phyloP scores from a whole-genome alignment of 805 yeast genomes.

The Hanseniaspora clermontiae region DNA sequence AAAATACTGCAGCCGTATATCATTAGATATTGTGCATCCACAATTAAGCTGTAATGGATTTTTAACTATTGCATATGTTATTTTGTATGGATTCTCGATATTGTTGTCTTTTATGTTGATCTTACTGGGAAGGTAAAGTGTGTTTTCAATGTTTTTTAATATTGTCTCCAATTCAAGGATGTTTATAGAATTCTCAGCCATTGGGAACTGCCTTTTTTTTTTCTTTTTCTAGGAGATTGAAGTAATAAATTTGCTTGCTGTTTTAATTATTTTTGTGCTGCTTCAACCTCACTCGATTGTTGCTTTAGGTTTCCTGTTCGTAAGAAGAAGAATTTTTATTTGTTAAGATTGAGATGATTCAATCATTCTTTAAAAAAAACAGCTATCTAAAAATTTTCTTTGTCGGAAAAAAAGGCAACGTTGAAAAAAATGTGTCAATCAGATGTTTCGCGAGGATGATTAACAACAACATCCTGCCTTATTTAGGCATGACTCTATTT shows the following conservation, averaged over 20 bases:
- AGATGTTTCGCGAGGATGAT: not conserved
- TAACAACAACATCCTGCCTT: too few relatives aligned
- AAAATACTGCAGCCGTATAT: not conserved
- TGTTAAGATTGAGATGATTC: not conserved
- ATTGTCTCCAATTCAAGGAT: conserved; percentile 12
- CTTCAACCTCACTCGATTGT: too few relatives aligned
- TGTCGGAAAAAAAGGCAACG: not conserved
- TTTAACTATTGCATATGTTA: conserved; percentile 20
- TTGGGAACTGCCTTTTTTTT: not conserved
- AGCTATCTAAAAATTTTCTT: not conserved
- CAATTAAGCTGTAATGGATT: conserved; percentile 24
- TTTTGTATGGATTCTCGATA: conserved; percentile 16
- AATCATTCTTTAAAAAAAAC: not conserved
- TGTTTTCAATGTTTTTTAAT: conserved; percentile 21
- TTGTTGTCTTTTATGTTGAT: conserved; percentile 16
- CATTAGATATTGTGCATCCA: conserved; percentile 18
- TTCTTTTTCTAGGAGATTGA: not conserved
- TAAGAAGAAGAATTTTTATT: not conserved
- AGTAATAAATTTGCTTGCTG: too few relatives aligned
- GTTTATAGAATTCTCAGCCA: not conserved
- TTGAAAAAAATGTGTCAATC: not conserved
- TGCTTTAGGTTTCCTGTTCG: too few relatives aligned
- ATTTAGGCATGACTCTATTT: too few relatives aligned
- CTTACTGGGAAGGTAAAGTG: conserved; percentile 22
- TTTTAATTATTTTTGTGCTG: too few relatives aligned